Evolutionary conservation across 768 basidiomycete genomes (phyloP).

Genomic region (Rhodosporidiobolus sp.): DNA sequence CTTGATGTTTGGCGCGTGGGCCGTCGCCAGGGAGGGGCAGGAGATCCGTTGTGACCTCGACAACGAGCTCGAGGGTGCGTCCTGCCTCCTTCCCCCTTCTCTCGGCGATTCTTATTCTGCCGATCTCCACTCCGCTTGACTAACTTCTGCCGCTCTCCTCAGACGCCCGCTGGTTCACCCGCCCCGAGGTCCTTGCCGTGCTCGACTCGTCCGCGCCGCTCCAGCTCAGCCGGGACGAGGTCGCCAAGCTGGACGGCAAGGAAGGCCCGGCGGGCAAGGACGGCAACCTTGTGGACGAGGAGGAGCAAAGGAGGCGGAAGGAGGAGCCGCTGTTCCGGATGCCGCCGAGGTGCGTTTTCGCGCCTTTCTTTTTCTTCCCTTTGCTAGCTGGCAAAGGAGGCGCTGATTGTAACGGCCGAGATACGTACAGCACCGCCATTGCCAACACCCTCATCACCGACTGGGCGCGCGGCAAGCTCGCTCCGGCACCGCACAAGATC

Average conservation of each 20-base stretch:
- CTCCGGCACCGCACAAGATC: background rate
- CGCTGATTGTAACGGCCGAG: background rate
- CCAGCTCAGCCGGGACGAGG: conserved; percentile 41
- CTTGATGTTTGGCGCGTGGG: conserved; percentile 82
- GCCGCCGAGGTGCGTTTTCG: conserved; percentile 36
- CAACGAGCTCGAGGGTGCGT: conserved; percentile 84
- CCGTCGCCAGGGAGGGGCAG: conserved; percentile 67
- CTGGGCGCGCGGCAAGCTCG: conserved; percentile 38
- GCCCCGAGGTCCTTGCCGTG: conserved; percentile 65
- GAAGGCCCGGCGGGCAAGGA: conserved; percentile 14
- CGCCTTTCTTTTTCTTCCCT: too few species aligned
- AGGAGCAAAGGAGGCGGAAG: conserved; percentile 8
- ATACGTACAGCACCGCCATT: conserved; percentile 41
- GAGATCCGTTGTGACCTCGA: conserved; percentile 81
- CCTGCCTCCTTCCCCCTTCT: background rate
- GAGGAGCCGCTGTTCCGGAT: conserved; percentile 32
- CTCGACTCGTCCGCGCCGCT: conserved; percentile 48
- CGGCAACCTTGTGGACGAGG: conserved; percentile 8
- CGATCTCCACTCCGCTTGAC: background rate
- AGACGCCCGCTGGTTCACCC: conserved; percentile 89
- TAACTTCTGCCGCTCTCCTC: background rate
- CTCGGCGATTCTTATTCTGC: background rate
- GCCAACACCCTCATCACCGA: conserved; percentile 42
- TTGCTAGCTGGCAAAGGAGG: background rate
- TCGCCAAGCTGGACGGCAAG: conserved; percentile 36